Percentiles rank a stretch among this genome's conserved stretches.
Conservation (phyloP, 306 rosid genomes). For the Casuarina cunninghamiana region DNA sequence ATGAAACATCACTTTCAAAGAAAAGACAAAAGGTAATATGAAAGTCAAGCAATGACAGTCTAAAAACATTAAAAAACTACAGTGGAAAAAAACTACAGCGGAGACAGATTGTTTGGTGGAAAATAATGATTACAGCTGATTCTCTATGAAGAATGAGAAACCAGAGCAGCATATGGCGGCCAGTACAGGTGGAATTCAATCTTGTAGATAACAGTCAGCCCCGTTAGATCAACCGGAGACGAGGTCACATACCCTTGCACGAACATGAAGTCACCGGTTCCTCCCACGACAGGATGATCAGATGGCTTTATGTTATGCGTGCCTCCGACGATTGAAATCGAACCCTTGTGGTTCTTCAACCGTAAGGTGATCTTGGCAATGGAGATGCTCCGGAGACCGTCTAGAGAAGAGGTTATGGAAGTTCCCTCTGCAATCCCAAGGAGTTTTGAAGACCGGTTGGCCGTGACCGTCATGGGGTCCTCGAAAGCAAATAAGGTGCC, state of each 20-base stretch:
- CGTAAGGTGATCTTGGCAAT: conserved; percentile 59
- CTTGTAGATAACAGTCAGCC: conserved; percentile 54
- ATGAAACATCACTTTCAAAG: background rate
- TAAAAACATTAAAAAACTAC: no score
- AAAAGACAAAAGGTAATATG: background rate
- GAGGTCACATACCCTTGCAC: conserved; percentile 72
- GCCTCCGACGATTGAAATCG: conserved; percentile 64
- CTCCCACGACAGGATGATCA: conserved; percentile 72
- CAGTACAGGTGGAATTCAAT: conserved; percentile 68
- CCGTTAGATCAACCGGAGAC: conserved; percentile 50
- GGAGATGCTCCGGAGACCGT: conserved; percentile 62
- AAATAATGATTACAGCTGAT: no score
- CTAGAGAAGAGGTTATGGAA: conserved; percentile 59
- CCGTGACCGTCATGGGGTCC: conserved; percentile 53
- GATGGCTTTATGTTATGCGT: conserved; percentile 47
- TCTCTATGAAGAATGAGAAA: conserved; percentile 12
- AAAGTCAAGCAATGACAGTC: no score
- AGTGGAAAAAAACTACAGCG: background rate
- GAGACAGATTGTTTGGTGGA: background rate
- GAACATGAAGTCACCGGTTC: conserved; percentile 71
- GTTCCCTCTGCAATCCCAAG: conserved; percentile 67
- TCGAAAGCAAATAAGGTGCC: conserved; percentile 65
- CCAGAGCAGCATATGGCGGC: conserved; percentile 71
- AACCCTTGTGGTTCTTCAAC: conserved; percentile 49
- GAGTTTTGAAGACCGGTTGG: conserved; percentile 48